Evolutionary conservation across 768 basidiomycete genomes (phyloP).

Genomic region (Stropharia rugosoannulata): DNA sequence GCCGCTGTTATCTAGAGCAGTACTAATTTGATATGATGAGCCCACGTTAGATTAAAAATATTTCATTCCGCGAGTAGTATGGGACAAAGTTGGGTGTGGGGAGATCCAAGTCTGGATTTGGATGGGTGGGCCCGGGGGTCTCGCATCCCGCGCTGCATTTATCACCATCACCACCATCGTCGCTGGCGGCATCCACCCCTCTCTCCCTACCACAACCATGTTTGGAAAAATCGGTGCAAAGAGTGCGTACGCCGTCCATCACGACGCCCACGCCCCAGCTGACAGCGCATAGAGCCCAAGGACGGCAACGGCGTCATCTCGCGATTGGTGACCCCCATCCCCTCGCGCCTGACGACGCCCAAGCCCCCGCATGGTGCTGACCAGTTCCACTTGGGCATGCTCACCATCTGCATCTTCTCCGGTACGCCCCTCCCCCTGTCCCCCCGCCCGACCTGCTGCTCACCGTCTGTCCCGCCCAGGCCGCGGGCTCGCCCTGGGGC

Average conservation of each 20-base stretch:
- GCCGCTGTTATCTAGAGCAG: background rate
- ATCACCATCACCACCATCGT: no score
- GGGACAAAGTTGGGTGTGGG: no score
- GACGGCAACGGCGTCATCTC: conserved; percentile 69
- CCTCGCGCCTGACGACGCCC: conserved; percentile 76
- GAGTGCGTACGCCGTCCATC: conserved; percentile 31
- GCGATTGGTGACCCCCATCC: conserved; percentile 78
- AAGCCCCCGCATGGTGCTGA: conserved; percentile 53
- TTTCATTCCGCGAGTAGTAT: no score
- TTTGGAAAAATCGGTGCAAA: conserved; percentile 55
- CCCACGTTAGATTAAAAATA: background rate
- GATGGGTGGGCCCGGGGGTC: background rate
- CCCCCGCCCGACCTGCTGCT: no score
- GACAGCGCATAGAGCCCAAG: conserved; percentile 54
- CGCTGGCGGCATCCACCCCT: conserved; percentile 20
- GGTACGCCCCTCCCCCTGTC: conserved; percentile 42
- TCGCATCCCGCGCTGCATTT: background rate
- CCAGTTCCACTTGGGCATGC: conserved; percentile 84
- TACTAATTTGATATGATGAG: no score
- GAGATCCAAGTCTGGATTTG: conserved; percentile 8
- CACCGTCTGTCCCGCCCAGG: conserved; percentile 38
- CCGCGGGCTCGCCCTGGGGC: conserved; percentile 78
- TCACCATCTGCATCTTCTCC: conserved; percentile 95
- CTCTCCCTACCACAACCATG: conserved; percentile 27
- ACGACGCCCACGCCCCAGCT: no score